A percentile compares a stretch with the other conserved stretches of the same genome.
phyloP scores from a whole-genome alignment of 495 filamentous ascomycete species.

The Penicillium goetzii region DNA sequence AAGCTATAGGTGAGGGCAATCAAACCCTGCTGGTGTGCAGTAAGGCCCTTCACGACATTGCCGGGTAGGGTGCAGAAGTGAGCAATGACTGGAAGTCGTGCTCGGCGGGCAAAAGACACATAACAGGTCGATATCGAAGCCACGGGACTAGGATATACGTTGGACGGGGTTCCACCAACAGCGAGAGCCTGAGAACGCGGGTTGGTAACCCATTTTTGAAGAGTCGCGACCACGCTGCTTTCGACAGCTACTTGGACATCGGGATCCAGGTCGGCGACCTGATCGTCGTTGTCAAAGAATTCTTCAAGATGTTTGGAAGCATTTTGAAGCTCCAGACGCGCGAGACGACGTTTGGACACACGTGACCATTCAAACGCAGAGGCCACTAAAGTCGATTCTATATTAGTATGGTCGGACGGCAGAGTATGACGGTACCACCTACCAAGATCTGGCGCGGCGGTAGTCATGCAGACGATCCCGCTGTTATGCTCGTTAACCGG shows the following conservation, averaged over 20 bases:
- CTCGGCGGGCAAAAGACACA: conserved; percentile 38
- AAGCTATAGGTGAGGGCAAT: conserved; percentile 51
- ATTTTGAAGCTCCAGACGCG: conserved; percentile 45
- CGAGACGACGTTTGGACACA: conserved; percentile 45
- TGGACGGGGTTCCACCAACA: conserved; percentile 40
- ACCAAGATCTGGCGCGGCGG: conserved; percentile 43
- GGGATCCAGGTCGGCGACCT: conserved; percentile 39
- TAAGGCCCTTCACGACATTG: conserved; percentile 31
- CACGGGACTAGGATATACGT: conserved; percentile 36
- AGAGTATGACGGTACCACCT: conserved; percentile 16
- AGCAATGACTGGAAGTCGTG: conserved; percentile 45
- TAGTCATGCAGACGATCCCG: conserved; percentile 43
- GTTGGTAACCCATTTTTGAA: conserved; percentile 46
- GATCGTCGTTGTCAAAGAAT: conserved; percentile 48
- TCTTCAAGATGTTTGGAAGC: conserved; percentile 48
- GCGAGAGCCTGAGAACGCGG: conserved; percentile 45
- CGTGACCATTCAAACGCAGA: conserved; percentile 39
- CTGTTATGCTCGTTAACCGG: conserved; percentile 35
- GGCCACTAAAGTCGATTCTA: conserved; percentile 22
- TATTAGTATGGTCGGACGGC: conserved; percentile 3
- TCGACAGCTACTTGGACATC: conserved; percentile 40
- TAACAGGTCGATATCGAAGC: conserved; percentile 46
- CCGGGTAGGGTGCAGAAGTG: conserved; percentile 47
- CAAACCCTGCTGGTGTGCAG: conserved; percentile 40
- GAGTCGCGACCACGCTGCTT: conserved; percentile 36